These are phyloP conservation scores for Teratosphaeria pseudoeucalypti DNA, from an alignment of 2,329 filamentous ascomycete species.

Conservation along the genomic window DNA sequence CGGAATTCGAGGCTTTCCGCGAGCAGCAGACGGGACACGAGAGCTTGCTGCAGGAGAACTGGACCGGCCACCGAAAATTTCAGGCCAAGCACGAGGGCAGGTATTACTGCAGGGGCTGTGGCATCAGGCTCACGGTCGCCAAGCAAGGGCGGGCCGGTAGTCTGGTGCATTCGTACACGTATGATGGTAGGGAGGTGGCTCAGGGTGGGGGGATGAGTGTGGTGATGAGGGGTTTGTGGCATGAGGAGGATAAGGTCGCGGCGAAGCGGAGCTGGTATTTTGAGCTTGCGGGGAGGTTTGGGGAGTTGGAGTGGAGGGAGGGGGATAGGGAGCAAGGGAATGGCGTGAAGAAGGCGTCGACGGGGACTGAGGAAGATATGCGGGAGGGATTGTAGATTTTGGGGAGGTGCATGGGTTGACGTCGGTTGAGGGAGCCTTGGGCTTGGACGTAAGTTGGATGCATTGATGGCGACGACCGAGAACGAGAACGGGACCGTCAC, in stretches of 20 bases:
- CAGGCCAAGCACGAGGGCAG: background rate
- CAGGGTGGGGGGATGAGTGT: background rate
- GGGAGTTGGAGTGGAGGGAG: background rate
- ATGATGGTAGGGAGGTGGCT: background rate
- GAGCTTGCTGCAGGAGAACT: background rate
- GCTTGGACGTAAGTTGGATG: background rate
- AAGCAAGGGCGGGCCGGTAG: background rate
- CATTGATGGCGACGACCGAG: too few relatives aligned
- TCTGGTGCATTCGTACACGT: background rate
- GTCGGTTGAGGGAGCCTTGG: background rate
- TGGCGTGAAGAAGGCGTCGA: background rate
- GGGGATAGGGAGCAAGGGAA: background rate
- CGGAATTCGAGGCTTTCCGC: background rate
- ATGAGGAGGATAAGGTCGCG: background rate
- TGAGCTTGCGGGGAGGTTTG: background rate
- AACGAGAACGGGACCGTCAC: too few relatives aligned
- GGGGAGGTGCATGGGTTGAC: background rate
- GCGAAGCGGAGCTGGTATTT: background rate
- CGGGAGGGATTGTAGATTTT: background rate
- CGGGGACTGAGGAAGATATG: background rate
- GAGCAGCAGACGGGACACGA: background rate
- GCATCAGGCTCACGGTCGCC: background rate
- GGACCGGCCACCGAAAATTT: background rate
- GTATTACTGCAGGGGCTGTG: background rate
- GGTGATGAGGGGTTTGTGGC: background rate